Evolutionary conservation across 192 early-diverging fungal genomes (phyloP).

Genomic region (Backusella mclennaniae): DNA sequence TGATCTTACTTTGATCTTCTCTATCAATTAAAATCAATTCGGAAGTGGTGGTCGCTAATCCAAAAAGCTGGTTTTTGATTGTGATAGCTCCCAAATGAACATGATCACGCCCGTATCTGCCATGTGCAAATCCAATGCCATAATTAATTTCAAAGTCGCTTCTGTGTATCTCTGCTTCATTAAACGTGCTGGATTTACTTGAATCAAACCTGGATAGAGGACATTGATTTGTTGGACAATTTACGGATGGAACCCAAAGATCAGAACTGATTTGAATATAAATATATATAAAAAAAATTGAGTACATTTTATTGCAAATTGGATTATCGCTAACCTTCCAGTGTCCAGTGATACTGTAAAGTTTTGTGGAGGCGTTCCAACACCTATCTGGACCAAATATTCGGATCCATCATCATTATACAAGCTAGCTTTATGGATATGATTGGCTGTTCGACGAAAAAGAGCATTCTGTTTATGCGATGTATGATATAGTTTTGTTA

Average conservation of each 20-base stretch:
- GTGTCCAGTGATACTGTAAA: conserved; percentile 30
- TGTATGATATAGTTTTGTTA: background rate
- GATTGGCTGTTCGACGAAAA: background rate
- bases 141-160: conserved; percentile 22
- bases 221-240: conserved; percentile 19
- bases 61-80: conserved; percentile 23
- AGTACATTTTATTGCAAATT: background rate
- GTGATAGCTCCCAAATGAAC: conserved; percentile 11
- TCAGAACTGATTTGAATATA: conserved; percentile 14
- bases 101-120: conserved; percentile 19
- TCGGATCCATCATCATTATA: conserved; percentile 28
- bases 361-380: conserved; percentile 28
- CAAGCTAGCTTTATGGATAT: background rate
- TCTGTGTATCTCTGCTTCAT: background rate
- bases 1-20: background rate
- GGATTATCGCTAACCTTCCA: conserved; percentile 13
- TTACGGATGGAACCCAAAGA: conserved; percentile 27
- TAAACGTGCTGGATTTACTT: conserved; percentile 24
- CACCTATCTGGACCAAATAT: conserved; percentile 16
- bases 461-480: background rate
- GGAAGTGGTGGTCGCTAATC: conserved; percentile 8
- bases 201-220: conserved; percentile 16
- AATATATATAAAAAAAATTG: background rate
- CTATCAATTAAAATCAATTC: conserved; percentile 12
- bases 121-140: conserved; percentile 24